Base-by-base conservation (phyloP, 768 basidiomycete species). In the Mycena polygramma region DNA sequence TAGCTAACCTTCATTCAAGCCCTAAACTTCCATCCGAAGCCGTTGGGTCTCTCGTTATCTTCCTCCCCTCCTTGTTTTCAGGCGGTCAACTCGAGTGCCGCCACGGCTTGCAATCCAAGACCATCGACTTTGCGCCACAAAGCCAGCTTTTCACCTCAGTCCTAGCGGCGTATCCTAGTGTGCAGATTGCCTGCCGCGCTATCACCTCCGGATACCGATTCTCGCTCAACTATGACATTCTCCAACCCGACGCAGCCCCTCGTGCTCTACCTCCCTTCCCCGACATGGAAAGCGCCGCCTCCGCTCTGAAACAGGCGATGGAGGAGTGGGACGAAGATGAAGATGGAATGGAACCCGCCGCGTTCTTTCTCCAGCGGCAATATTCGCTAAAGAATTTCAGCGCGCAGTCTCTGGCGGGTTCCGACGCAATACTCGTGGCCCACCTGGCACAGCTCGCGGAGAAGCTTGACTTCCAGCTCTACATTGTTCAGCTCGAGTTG, bases 351-450 rank as follows among this genome's bases (percentile, higher is more conserved):
- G 60, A 52, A 10, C 19, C 41, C 20, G 51, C 20, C 1, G 48
- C 61, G n/a, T 62, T 52, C 15, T 62, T 62, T 24, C 49, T 62
- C 46, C 61, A 62, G 61, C 30, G 61, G 10, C 39, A 22, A 26
- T 62, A 52, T 37, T 22, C 35, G 10, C 20, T 7, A 13, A 52
- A 62, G 26, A 15, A 41, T n/a, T 24, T 52, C 35, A 37, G 17
- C 48, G 11, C 45, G 36, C 19, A 39, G 6, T 24, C 35, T 5
- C 49, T 62, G 7, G n/a, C 22, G 19, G 61, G 61, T 7, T 62
- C 61, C n/a, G 61, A 62, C 36, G 48, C 61, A 2, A 20, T 52
- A 17, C 49, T 62, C 13, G 61, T 41, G 24, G 61, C 61, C 13
- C n/a, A 62, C 20, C 61, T 62, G 11, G 52, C 39, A 6, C 39